A percentile compares a stretch with the other conserved stretches of the same genome.
phyloP scores from a whole-genome alignment of 2,329 filamentous ascomycete genomes.

The Aspergillus aculeatus region DNA sequence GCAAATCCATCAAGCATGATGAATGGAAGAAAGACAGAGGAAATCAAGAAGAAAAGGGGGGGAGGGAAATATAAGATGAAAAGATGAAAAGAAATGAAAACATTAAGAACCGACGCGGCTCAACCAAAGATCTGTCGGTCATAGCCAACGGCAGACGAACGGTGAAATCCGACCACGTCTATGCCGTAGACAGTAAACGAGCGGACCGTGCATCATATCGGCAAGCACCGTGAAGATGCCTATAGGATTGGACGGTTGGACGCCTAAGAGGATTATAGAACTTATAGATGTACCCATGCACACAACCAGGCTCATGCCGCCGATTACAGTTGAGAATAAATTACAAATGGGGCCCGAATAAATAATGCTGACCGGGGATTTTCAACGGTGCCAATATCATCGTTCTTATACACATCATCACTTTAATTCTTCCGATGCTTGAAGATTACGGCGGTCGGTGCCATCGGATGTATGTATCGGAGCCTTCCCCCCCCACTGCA shows the following conservation, averaged over 20 bases:
- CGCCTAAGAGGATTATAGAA: too few species aligned
- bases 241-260: too few species aligned
- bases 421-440: conserved; percentile 1
- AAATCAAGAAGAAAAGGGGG: too few species aligned
- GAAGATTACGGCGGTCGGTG: conserved; percentile 5
- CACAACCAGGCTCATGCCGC: too few species aligned
- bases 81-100: too few species aligned
- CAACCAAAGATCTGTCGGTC: neutral
- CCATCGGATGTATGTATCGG: too few species aligned
- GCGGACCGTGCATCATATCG: neutral
- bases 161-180: neutral
- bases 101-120: neutral
- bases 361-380: neutral
- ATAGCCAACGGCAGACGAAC: neutral
- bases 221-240: neutral
- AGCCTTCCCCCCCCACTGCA: too few species aligned
- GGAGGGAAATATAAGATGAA: too few species aligned
- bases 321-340: too few species aligned
- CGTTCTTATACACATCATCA: neutral
- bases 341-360: too few species aligned
- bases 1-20: conserved; percentile 11
- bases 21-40: neutral
- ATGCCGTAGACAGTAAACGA: too few species aligned
- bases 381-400: neutral
- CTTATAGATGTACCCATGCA: too few species aligned